Base-by-base conservation (phyloP, 2,329 filamentous ascomycete genomes). In the Pestalotiopsis sp. region DNA sequence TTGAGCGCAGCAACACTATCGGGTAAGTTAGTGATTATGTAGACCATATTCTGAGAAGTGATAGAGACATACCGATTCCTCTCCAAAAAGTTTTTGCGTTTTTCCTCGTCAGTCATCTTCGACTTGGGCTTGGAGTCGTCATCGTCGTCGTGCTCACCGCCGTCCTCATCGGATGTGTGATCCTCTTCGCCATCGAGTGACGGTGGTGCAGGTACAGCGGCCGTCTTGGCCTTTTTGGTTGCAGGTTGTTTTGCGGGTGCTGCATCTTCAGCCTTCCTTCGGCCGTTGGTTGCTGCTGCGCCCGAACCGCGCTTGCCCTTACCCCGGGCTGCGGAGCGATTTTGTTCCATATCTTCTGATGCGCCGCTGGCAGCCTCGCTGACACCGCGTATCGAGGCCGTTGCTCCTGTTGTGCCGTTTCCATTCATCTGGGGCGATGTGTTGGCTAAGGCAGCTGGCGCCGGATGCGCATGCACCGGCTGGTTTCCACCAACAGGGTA, bases 61-160 rank as follows among this genome's bases (percentile, higher is more conserved):
- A 9, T 58, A 66, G 23, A 11, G 62, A 83, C 89, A 76, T 89
- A 97, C 95, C 95, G 91, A 80, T 99, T 99, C 36, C 96, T 88
- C 78, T 99, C 96, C 2, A 99, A 85, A 80, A 99, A 99, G 79
- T 98, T 99, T 83, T 97, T 97, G 57, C 96, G 89, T 85, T 99
- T 99, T 84, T 99, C 96, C 77, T 98, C 96, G 68, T 98, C 96
- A 0, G 95, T 98, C 94, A 98, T 97, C 85, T 97, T 98, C 0
- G 80, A 77, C 80, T 90, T 92, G 57, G 85, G 84, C 75, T 91
- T 89, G 56, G 85, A 83, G 62, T 88, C 84, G 38, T 85, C 86
- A 5, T 88, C 85, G 64, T 88, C 86, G 61, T 85, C 66, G 82
- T 84, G 70, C 75, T 75, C 70, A 4, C 87, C 84, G 4, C 59